Evolutionary conservation across 2,329 filamentous ascomycete genomes (phyloP), one percentile per base, ranked within the genome.

Genomic region (Rutstroemia sydowiana): DNA sequence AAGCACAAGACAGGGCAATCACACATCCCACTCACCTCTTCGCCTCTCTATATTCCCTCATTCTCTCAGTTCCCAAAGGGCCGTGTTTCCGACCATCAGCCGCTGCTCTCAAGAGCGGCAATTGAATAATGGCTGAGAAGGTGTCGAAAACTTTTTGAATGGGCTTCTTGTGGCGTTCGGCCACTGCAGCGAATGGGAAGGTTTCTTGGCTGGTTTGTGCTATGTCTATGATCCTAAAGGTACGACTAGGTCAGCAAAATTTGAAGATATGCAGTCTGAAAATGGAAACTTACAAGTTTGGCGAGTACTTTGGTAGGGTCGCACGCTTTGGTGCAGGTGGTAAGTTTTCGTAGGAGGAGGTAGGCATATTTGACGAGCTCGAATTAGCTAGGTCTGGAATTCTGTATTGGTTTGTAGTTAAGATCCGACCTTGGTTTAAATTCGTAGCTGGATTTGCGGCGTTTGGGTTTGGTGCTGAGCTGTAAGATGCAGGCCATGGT

Each of bases 41-140:
- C 4, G 63, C 63, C 40, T 73, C 60, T 28, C 58, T 54, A 51
- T 58, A 75, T 56, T 74, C 70, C 53, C 67, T 70, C 55, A 74
- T 65, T 31, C 72, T 65, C 18, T 64, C 62, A 7, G 68, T 72
- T 4, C 67, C 73, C 28, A 75, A 60, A 37, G 63, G 68, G 5
- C 72, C 72, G 43, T 70, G 63, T 50, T 70, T 63, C 36, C 69
- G 68, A 52, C 71, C 68, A 56, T 75, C 73, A 2, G 69, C 70
- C 6, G 72, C 69, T 55, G 71, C 71, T 7, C 73, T 69, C 13
- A 76, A 65, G 34, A 76, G 64, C 1, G 74, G 74, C 4, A 77
- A 66, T 55, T 75, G 71, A 11, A 77, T 70, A 47, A 76, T 70
- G 45, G 73, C 74, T 0, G 69, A 67, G 52, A 76, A 76, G 14